A percentile compares a stretch with the other conserved stretches of the same genome.
phyloP scores from a whole-genome alignment of 1,284 basidiomycete species.

The Golubevia sp. region DNA sequence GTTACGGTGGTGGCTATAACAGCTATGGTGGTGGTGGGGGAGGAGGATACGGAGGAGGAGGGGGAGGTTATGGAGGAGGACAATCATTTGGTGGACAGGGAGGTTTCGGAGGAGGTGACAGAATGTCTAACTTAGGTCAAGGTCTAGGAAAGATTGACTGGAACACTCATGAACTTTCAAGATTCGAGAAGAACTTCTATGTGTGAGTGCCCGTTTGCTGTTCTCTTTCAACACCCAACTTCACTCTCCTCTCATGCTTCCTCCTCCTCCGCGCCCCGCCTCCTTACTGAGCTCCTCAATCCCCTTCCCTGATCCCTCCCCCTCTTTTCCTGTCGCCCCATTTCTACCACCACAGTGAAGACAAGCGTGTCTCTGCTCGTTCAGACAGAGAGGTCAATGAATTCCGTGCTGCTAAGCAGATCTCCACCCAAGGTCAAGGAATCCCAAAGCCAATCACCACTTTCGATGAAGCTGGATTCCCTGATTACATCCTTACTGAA shows the following conservation, averaged over 20 bases:
- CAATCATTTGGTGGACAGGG: conserved; percentile 29
- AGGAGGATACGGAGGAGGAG: conserved; percentile 20
- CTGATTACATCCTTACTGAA: conserved; percentile 53
- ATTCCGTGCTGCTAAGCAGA: conserved; percentile 51
- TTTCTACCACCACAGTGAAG: conserved; percentile 20
- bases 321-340: not conserved
- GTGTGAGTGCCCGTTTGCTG: conserved; percentile 3
- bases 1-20: conserved; percentile 14
- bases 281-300: not conserved
- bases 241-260: not conserved
- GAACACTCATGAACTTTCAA: conserved; percentile 39
- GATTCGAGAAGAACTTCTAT: conserved; percentile 61
- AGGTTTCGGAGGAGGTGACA: conserved; percentile 32
- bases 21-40: conserved; percentile 19
- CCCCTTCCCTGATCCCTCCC: not conserved
- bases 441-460: conserved; percentile 55
- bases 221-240: too few relatives aligned
- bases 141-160: conserved; percentile 49
- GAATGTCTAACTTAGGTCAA: conserved; percentile 49
- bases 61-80: conserved; percentile 21
- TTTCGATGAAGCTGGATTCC: conserved; percentile 61
- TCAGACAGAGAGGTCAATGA: conserved; percentile 42
- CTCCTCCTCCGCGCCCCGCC: not conserved
- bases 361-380: conserved; percentile 42
- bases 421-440: conserved; percentile 50